Percentiles rank a stretch among this genome's conserved stretches.
Conservation (phyloP, 768 basidiomycete genomes). For the Boletus sp. region DNA sequence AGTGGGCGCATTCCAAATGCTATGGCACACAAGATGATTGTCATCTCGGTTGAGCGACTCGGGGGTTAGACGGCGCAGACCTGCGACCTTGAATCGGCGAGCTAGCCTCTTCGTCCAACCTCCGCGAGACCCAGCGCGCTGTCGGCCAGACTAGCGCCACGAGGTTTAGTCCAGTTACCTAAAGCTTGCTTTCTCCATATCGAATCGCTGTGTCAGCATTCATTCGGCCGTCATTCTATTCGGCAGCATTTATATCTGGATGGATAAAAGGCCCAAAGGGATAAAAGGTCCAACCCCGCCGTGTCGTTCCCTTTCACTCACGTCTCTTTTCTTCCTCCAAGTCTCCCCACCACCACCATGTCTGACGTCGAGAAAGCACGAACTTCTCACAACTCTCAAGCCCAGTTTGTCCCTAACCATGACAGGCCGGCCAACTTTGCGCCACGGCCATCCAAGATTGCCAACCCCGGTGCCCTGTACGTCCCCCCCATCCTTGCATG, state of each 20-base stretch:
- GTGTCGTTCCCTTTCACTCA: background rate
- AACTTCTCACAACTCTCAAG: slow-evolving; percentile 20
- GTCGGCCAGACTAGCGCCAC: background rate
- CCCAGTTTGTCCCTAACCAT: slow-evolving; percentile 18
- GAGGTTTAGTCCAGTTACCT: background rate
- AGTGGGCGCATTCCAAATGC: background rate
- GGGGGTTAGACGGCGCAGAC: background rate
- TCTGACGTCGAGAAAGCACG: slow-evolving; percentile 36
- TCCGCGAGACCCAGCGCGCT: no score
- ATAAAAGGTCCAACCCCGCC: no score
- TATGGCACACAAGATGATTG: background rate
- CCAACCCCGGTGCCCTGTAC: slow-evolving; percentile 50
- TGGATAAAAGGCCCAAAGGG: slow-evolving; percentile 17
- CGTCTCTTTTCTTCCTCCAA: background rate
- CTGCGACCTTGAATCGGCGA: background rate
- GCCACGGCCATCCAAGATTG: slow-evolving; percentile 39
- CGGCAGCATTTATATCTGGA: slow-evolving; percentile 12
- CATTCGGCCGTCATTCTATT: slow-evolving; percentile 10
- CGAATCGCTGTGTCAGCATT: slow-evolving; percentile 22
- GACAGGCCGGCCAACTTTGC: slow-evolving; percentile 14
- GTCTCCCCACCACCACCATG: slow-evolving; percentile 19
- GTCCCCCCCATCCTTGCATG: background rate
- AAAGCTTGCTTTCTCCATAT: background rate
- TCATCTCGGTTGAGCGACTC: background rate
- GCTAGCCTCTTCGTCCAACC: no score